These are phyloP conservation scores for Polytrichum formosum DNA, from an alignment of 225 moss, liverwort and hornwort species.

Conservation along the genomic window DNA sequence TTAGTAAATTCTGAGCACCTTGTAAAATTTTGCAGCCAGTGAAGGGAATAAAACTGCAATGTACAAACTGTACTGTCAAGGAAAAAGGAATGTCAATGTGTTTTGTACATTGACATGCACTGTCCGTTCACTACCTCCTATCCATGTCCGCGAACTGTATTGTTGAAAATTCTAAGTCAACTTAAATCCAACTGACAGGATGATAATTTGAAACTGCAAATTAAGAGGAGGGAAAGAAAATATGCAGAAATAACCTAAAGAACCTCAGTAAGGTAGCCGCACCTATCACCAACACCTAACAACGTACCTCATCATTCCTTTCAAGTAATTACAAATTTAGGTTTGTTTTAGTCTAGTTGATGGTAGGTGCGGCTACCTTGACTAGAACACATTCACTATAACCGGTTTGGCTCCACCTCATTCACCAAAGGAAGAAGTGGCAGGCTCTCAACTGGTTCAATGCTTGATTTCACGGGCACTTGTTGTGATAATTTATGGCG, in stretches of 20 bases:
- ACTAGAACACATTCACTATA: conserved; percentile 7
- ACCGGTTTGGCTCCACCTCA: conserved; percentile 32
- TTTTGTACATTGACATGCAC: too few relatives aligned
- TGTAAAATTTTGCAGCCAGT: background rate
- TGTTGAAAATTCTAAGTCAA: background rate
- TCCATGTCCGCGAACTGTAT: background rate
- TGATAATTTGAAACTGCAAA: background rate
- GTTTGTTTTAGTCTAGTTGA: too few relatives aligned
- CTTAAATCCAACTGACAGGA: background rate
- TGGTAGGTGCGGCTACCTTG: too few relatives aligned
- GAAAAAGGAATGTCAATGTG: too few relatives aligned
- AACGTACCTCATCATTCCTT: too few relatives aligned
- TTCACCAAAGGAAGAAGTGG: conserved; percentile 42
- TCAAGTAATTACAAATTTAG: too few relatives aligned
- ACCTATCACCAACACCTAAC: too few relatives aligned
- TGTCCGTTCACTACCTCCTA: too few relatives aligned
- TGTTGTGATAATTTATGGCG: conserved; percentile 55
- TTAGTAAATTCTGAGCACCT: conserved; percentile 5
- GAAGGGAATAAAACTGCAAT: background rate
- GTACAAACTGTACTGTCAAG: background rate
- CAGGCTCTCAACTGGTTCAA: conserved; percentile 19
- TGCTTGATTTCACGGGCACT: conserved; percentile 16
- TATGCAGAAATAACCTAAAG: conserved; percentile 7
- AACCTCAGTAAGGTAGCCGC: too few relatives aligned
- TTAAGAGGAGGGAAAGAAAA: conserved; percentile 9